Conservation (phyloP, 1,284 basidiomycete species). For the Tausonia pullulans region DNA sequence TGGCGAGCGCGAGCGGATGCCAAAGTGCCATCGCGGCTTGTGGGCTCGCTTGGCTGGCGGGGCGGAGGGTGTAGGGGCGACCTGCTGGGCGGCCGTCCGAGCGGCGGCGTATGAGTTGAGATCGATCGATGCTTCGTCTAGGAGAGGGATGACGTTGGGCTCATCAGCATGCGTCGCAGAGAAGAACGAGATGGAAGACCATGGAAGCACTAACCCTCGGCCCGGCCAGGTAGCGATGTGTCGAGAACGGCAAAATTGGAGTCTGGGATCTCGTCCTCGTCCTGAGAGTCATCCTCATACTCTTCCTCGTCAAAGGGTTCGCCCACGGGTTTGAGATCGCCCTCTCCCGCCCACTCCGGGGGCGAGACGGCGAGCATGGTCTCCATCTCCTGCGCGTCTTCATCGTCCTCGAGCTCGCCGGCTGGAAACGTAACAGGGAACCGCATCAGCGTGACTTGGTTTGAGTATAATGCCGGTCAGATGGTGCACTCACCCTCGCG, state of each 20-base stretch:
- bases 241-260: slow-evolving; percentile 69
- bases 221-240: slow-evolving; percentile 55
- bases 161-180: background rate
- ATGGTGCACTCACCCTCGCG: slow-evolving; percentile 47
- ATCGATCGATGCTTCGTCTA: slow-evolving; percentile 16
- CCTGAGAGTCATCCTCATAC: slow-evolving; percentile 45
- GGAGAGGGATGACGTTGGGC: background rate
- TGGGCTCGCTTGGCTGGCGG: slow-evolving; percentile 24
- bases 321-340: background rate
- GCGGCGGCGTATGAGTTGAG: slow-evolving; percentile 26
- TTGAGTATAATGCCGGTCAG: background rate
- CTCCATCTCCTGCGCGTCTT: slow-evolving; percentile 36
- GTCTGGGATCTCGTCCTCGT: slow-evolving; percentile 47
- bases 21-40: slow-evolving; percentile 88
- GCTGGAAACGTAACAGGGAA: slow-evolving; percentile 16
- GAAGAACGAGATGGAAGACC: background rate
- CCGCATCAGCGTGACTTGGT: background rate
- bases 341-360: slow-evolving; percentile 37
- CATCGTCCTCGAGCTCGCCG: slow-evolving; percentile 28
- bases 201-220: slow-evolving; percentile 22
- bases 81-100: slow-evolving; percentile 29
- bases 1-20: slow-evolving; percentile 84
- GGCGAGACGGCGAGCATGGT: slow-evolving; percentile 41
- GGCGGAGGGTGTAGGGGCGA: slow-evolving; percentile 19
- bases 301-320: slow-evolving; percentile 38